These are phyloP conservation scores for Ophiocordyceps camponoti-leonardi DNA, from an alignment of 2,329 filamentous ascomycete species.

Conservation along the genomic window DNA sequence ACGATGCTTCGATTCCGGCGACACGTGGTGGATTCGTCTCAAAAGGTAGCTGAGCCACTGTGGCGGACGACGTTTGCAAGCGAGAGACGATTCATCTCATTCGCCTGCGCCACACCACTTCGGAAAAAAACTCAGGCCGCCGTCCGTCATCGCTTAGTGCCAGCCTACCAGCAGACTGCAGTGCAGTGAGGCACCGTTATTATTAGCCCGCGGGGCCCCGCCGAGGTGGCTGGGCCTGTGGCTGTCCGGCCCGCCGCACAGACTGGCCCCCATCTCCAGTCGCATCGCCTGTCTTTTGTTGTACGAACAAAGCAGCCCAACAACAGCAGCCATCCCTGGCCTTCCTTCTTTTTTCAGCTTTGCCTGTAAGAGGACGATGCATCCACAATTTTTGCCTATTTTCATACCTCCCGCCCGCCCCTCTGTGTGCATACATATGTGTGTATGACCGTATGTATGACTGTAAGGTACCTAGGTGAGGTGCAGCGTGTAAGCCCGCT, in stretches of 20 bases:
- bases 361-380: background rate
- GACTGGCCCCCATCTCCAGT: background rate
- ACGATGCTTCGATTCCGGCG: conserved; percentile 1
- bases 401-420: background rate
- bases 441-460: too few relatives aligned
- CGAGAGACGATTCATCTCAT: background rate
- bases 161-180: too few relatives aligned
- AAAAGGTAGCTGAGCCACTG: background rate
- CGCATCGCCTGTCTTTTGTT: background rate
- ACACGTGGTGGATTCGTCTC: conserved; percentile 3
- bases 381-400: background rate
- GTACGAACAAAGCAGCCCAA: background rate
- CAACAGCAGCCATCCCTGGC: background rate
- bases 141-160: background rate
- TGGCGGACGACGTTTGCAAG: background rate
- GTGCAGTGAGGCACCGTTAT: too few relatives aligned
- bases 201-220: background rate
- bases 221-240: background rate
- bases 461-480: too few relatives aligned
- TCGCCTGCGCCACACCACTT: background rate
- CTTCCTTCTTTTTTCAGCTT: background rate
- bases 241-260: background rate
- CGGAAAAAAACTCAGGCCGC: background rate
- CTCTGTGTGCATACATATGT: background rate
- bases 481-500: background rate